Evolutionary conservation across 805 yeast genomes (phyloP).

Genomic region (Teunomyces stri): DNA sequence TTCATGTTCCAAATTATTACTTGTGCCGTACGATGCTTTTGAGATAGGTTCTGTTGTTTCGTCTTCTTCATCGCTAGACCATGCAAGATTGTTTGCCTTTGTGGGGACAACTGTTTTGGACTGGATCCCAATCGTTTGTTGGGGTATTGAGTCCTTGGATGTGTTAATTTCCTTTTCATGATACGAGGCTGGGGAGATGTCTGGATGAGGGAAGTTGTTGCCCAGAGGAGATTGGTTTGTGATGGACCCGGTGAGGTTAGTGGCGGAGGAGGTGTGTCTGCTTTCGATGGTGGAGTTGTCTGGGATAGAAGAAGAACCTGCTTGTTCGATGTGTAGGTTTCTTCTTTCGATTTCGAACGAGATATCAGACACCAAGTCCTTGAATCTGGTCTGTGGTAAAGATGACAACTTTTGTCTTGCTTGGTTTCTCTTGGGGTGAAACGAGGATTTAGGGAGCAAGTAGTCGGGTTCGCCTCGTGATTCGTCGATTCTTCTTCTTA

Average conservation of each 20-base stretch:
- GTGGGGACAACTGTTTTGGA: conserved; percentile 77
- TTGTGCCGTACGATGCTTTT: background rate
- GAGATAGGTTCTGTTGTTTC: conserved; percentile 17
- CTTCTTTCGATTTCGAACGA: conserved; percentile 82
- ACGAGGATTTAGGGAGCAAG: conserved; percentile 64
- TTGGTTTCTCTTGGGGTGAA: conserved; percentile 93
- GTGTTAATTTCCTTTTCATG: conserved; percentile 4
- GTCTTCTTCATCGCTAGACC: conserved; percentile 85
- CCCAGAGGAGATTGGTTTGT: background rate
- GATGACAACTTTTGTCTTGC: conserved; percentile 90
- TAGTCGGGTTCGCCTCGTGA: conserved; percentile 57
- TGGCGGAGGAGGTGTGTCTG: background rate
- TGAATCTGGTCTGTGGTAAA: conserved; percentile 77
- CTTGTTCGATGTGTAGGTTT: conserved; percentile 43
- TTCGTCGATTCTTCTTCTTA: conserved; percentile 71
- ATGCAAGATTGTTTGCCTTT: conserved; percentile 70
- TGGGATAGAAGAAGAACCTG: background rate
- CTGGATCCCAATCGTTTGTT: conserved; percentile 46
- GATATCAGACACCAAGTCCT: conserved; percentile 88
- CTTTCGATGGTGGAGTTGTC: background rate
- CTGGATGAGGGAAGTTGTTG: background rate
- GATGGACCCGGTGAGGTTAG: background rate
- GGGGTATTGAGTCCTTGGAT: conserved; percentile 6
- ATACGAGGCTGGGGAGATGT: background rate
- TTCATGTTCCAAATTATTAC: background rate